Percentiles rank a stretch among this genome's conserved stretches.
phyloP scores from a whole-genome alignment of 78 protist genomes.

The Pigoraptor vietnamica region DNA sequence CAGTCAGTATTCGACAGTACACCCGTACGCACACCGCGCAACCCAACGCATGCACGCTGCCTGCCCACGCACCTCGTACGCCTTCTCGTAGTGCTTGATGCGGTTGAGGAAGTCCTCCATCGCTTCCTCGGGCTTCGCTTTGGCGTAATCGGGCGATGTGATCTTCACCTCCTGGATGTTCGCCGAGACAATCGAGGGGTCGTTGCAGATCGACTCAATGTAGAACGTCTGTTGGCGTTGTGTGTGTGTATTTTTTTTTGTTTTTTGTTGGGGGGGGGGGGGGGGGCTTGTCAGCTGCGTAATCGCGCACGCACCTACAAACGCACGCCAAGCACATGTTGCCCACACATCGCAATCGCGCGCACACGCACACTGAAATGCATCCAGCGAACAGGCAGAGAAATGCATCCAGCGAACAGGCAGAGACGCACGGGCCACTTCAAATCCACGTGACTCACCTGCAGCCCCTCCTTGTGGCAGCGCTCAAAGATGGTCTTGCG shows the following conservation, averaged over 20 bases:
- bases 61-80: slow-evolving; percentile 12
- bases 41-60: neutral
- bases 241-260: no score
- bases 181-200: slow-evolving; percentile 37
- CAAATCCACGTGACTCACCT: no score
- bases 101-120: slow-evolving; percentile 51
- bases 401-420: no score
- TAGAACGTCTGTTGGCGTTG: slow-evolving; percentile 7
- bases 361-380: neutral
- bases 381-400: no score
- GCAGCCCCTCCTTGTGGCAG: neutral
- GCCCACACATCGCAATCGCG: no score
- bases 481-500: slow-evolving; percentile 10
- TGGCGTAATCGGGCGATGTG: slow-evolving; percentile 57
- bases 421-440: no score
- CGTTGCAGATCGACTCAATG: slow-evolving; percentile 47
- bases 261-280: no score
- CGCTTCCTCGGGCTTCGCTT: slow-evolving; percentile 44
- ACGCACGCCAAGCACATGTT: no score
- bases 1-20: neutral
- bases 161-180: slow-evolving; percentile 57
- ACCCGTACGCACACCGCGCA: neutral
- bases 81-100: neutral
- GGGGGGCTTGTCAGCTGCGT: neutral
- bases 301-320: no score